Conservation (phyloP, 1,139 yeast genomes). For the Entelexis paramagnoliae region DNA sequence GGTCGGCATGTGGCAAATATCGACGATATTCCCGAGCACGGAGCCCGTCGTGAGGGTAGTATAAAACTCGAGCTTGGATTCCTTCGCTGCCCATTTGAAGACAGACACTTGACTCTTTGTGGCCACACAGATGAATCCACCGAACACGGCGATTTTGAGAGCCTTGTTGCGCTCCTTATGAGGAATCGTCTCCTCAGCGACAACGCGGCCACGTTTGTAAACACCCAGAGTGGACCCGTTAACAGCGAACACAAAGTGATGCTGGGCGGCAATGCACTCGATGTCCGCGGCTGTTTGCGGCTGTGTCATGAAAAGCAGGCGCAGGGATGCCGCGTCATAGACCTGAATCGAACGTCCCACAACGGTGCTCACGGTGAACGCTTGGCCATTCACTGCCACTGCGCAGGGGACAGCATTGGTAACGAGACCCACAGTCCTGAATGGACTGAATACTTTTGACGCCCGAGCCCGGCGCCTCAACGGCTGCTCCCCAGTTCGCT, state of each 20-base stretch:
- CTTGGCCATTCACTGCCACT: conserved; percentile 76
- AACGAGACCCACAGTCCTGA: conserved; percentile 36
- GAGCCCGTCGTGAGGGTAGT: conserved; percentile 50
- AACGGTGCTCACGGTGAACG: conserved; percentile 78
- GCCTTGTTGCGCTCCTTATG: conserved; percentile 33
- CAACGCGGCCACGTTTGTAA: conserved; percentile 72
- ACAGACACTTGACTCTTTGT: conserved; percentile 49
- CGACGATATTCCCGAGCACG: conserved; percentile 59
- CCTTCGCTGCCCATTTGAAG: conserved; percentile 45
- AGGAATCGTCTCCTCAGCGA: conserved; percentile 40
- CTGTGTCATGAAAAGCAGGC: conserved; percentile 76
- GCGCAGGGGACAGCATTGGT: conserved; percentile 72
- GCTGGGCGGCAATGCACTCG: conserved; percentile 64
- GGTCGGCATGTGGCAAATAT: conserved; percentile 76
- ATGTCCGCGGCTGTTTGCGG: conserved; percentile 63
- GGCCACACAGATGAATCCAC: conserved; percentile 63
- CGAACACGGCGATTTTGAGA: conserved; percentile 53
- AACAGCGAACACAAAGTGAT: conserved; percentile 74
- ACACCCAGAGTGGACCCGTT: conserved; percentile 64
- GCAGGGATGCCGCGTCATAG: conserved; percentile 82
- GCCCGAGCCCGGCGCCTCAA: background rate
- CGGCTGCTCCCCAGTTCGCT: conserved; percentile 2
- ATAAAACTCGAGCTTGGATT: conserved; percentile 52
- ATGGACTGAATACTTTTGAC: conserved; percentile 21
- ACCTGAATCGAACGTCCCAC: conserved; percentile 88